Evolutionary conservation across 2,329 filamentous ascomycete genomes (phyloP), one percentile per base, ranked within the genome.

Genomic region (Paraphaeosphaeria sporulosa): DNA sequence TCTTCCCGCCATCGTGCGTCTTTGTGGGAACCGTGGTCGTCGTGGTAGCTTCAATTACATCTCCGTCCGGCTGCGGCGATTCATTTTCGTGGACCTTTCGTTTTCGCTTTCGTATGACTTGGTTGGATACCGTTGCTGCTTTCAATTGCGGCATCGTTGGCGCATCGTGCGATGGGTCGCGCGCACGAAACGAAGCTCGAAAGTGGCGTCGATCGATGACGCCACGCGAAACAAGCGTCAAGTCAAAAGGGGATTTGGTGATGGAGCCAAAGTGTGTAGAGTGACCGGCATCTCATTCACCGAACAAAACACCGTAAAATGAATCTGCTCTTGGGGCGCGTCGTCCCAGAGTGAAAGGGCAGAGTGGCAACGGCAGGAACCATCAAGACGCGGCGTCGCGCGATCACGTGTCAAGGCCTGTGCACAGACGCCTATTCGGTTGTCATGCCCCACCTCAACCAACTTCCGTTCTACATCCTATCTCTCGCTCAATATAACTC

Each of bases 1-100:
- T 82, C 66, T 83, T 81, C 27, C 84, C 84, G 46, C 85, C 85
- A 80, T 88, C 85, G 50, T 84, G 79, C 27, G 79, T 83, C 71
- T 87, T 88, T 1, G 85, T 87, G 3, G 84, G 82, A 17, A 87
- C 72, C 21, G 75, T 82, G 1, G 79, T 80, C 3, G 79, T 83
- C 4, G 55, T 60, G 42, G 38, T 32, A 30, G 21, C 44, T 23
- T 59, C 57, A 30, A 58, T 62, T 38, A 61, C 53, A 10, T 25
- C 46, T 23, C 69, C 66, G 30, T 54, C 49, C 25, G 59, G 34
- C 9, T 49, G 38, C 46, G 48, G 47, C 15, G 60, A 57, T 49
- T 74, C 68, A 12, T 71, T 69, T 7, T 73, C 67, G n/a, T 52
- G 60, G 1, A 60, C 50, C 46, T 77, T 73, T 25, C 71, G 67